These are phyloP conservation scores for Pichia cactophila DNA, from an alignment of 1,139 yeast species.

Conservation along the genomic window DNA sequence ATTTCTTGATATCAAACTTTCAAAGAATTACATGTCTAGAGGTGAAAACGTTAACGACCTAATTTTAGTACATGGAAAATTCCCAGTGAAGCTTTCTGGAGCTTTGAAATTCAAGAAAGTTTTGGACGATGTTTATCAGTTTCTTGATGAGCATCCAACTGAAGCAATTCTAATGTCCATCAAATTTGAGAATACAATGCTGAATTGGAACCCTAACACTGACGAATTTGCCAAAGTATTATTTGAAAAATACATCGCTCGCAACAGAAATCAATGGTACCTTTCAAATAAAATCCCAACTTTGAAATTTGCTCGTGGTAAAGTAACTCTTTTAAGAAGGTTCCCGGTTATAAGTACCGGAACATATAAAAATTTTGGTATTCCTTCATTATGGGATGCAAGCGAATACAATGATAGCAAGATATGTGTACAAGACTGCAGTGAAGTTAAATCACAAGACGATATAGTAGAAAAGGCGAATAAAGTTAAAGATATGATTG, in stretches of 20 bases:
- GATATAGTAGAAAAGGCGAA: slow-evolving; percentile 53
- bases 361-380: slow-evolving; percentile 44
- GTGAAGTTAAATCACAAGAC: slow-evolving; percentile 48
- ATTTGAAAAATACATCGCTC: slow-evolving; percentile 51
- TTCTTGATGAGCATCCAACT: slow-evolving; percentile 42
- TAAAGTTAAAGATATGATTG: slow-evolving; percentile 50
- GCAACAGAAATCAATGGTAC: slow-evolving; percentile 53
- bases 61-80: slow-evolving; percentile 68
- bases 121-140: slow-evolving; percentile 52
- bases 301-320: slow-evolving; percentile 60
- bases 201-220: slow-evolving; percentile 48
- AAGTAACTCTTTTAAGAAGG: slow-evolving; percentile 59
- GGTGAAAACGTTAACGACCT: slow-evolving; percentile 41
- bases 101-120: slow-evolving; percentile 36
- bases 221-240: slow-evolving; percentile 63
- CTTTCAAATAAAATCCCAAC: slow-evolving; percentile 50
- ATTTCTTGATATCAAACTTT: slow-evolving; percentile 62
- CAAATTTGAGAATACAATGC: slow-evolving; percentile 65
- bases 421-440: slow-evolving; percentile 68
- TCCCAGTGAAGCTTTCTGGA: slow-evolving; percentile 60
- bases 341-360: slow-evolving; percentile 50
- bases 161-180: slow-evolving; percentile 64
- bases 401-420: slow-evolving; percentile 54
- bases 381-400: slow-evolving; percentile 66
- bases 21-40: slow-evolving; percentile 43